Evolutionary conservation across 139 green algal species (phyloP).

Genomic region (Coccomyxa sp.): DNA sequence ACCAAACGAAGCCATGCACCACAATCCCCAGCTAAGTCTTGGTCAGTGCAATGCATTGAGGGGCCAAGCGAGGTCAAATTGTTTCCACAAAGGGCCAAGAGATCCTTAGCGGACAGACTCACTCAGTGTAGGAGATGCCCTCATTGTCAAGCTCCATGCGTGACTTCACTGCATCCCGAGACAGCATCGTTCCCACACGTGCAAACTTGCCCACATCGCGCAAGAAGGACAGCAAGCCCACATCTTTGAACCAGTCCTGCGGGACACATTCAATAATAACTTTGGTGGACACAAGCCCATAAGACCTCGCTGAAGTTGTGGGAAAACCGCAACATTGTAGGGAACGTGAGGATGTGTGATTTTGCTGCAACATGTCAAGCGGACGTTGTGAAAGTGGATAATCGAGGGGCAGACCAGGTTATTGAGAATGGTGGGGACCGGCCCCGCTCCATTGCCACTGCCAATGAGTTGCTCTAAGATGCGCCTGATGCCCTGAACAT

Average conservation of each 20-base stretch:
- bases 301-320: neutral
- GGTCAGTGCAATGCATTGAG: neutral
- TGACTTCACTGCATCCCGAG: conserved; percentile 89
- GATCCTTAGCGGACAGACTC: neutral
- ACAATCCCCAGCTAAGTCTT: no score
- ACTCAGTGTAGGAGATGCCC: conserved; percentile 87
- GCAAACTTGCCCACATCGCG: conserved; percentile 90
- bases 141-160: conserved; percentile 75
- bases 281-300: neutral
- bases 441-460: neutral
- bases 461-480: conserved; percentile 36
- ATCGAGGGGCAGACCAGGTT: conserved; percentile 51
- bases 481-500: conserved; percentile 57
- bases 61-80: no score
- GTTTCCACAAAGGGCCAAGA: no score
- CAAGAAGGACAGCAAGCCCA: conserved; percentile 90
- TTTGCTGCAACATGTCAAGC: neutral
- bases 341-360: neutral
- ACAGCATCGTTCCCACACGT: conserved; percentile 91
- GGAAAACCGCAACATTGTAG: no score
- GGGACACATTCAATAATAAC: neutral
- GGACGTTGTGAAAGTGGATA: no score
- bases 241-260: conserved; percentile 79
- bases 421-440: conserved; percentile 66
- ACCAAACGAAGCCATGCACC: neutral